Conservation (phyloP, 129 eudicot genomes). For the Solidago caesia region DNA sequence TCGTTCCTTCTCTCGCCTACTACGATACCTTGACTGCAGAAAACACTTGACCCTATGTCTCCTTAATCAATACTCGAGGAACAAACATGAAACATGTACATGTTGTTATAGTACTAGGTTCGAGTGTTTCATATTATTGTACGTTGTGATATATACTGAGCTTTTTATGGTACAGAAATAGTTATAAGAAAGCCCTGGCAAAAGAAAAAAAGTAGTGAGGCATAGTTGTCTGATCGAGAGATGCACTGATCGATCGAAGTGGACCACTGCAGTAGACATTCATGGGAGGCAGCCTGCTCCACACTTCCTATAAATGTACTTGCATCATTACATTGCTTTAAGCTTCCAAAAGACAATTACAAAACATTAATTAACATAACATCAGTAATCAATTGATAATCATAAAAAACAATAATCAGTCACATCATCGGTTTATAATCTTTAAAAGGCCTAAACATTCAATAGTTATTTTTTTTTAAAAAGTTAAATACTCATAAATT, state of each 20-base stretch:
- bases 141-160: too few relatives aligned
- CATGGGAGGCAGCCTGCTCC: constrained; percentile 47
- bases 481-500: too few relatives aligned
- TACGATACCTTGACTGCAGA: too few relatives aligned
- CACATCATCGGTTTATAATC: too few relatives aligned
- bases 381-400: too few relatives aligned
- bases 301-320: constrained; percentile 30
- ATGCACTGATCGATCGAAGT: constrained; percentile 23
- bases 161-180: too few relatives aligned
- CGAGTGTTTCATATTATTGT: too few relatives aligned
- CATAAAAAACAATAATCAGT: too few relatives aligned
- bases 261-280: constrained; percentile 37
- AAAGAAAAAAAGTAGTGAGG: constrained; percentile 6
- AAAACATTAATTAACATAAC: neutral
- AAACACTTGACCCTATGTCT: too few relatives aligned
- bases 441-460: too few relatives aligned
- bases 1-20: neutral
- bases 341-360: neutral
- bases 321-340: constrained; percentile 34
- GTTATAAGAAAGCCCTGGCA: neutral
- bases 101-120: too few relatives aligned
- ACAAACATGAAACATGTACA: neutral
- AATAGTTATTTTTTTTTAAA: too few relatives aligned
- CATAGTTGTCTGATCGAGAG: constrained; percentile 21
- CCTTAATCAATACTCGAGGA: neutral